Base-by-base conservation (phyloP, 1,284 basidiomycete species). In the Cryptococcus amylolentus region DNA sequence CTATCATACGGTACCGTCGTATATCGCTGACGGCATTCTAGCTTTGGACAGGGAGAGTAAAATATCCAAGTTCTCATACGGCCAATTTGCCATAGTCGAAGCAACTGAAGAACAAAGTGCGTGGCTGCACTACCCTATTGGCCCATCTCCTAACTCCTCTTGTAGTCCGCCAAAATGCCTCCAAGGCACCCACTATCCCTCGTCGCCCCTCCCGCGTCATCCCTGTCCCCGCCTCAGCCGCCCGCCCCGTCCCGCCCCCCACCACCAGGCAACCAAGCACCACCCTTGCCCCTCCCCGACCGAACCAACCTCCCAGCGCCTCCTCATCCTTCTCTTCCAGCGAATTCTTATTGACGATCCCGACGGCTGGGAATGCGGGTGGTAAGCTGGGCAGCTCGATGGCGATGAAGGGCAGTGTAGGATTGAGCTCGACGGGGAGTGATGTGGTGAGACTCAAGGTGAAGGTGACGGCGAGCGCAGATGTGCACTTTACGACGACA, bases 1-100 rank as follows among this genome's bases (percentile, higher is more conserved):
- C 12, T 7, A 9, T 10, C n/a, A n/a, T 13, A 14, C 4, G 18
- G 16, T 37, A 26, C 23, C 10, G 7, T 16, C 23, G 10, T 7
- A 9, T 35, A 20, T 41, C 6, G 13, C 20, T 14, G 38, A 13
- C n/a, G 18, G 35, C 39, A 46, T 7, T n/a, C n/a, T 64, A 92
- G 93, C 94, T 2, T 88, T 96, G 12, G 96, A 98, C 72, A 82
- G 95, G 38, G 86, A 86, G 49, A 84, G 89, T 6, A 86, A 87
- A 66, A 86, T 95, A 14, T 83, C 85, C 38, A 93, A 91, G 69
- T 97, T 98, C 77, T 89, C 88, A 46, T 89, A 92, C 52, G 88
- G 89, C 51, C 89, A 91, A 40, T 97, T 93, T 73, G 96, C 93
- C 5, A 84, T 98, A 16, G 94, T 76, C 20, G 77, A 79, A 82